These are phyloP conservation scores for Sphagnum fallax DNA, from an alignment of 228 moss, liverwort and hornwort genomes.

Conservation along the genomic window DNA sequence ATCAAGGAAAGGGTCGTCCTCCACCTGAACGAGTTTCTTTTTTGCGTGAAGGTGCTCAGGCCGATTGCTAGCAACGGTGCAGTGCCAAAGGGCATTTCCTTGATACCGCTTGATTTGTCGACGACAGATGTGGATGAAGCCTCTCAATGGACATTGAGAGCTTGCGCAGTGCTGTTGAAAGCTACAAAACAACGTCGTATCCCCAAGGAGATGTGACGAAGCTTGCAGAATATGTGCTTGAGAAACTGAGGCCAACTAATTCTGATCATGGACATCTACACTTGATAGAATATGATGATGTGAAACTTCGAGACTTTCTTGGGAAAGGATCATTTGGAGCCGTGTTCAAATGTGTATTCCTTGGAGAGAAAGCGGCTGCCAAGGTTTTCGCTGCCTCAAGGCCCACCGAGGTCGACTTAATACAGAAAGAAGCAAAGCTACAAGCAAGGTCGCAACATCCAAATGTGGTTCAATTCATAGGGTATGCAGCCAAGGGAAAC, in stretches of 20 bases:
- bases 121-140: constrained; percentile 37
- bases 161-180: constrained; percentile 11
- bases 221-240: no score
- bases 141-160: constrained; percentile 20
- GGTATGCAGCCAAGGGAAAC: constrained; percentile 14
- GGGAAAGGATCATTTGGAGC: constrained; percentile 25
- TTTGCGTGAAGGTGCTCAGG: constrained; percentile 28
- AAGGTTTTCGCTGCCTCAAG: constrained; percentile 4
- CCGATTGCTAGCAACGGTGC: constrained; percentile 32
- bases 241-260: no score
- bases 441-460: constrained; percentile 22
- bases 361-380: constrained; percentile 28
- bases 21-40: constrained; percentile 32
- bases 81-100: constrained; percentile 22
- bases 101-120: constrained; percentile 30
- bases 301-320: background rate
- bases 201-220: no score
- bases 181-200: background rate
- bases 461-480: constrained; percentile 45
- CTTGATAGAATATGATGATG: no score
- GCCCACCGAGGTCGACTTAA: background rate
- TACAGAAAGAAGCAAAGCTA: constrained; percentile 21
- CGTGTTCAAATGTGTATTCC: constrained; percentile 37
- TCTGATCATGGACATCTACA: no score
- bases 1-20: constrained; percentile 31